Evolutionary conservation across 805 yeast species (phyloP).

Genomic region (Wickerhamomyces sydowiorum): DNA sequence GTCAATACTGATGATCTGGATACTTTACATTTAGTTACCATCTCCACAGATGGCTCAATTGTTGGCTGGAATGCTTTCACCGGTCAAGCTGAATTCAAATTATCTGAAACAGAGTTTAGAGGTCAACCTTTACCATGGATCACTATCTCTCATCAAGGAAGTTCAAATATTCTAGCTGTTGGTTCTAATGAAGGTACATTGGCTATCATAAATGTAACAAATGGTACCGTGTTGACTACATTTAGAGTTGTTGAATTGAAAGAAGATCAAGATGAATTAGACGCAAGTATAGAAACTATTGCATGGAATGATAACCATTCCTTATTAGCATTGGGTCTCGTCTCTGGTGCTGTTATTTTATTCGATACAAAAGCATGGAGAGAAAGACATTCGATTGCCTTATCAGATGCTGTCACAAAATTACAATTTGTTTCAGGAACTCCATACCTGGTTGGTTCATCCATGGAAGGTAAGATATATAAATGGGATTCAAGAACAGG

Average conservation of each 20-base stretch:
- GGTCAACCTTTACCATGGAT: constrained; percentile 90
- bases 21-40: constrained; percentile 60
- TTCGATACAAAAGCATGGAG: constrained; percentile 87
- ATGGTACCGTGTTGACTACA: constrained; percentile 63
- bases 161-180: constrained; percentile 54
- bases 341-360: constrained; percentile 78
- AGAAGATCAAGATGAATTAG: constrained; percentile 51
- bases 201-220: constrained; percentile 68
- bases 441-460: constrained; percentile 60
- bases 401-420: constrained; percentile 83
- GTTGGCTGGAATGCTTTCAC: constrained; percentile 89
- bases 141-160: constrained; percentile 46
- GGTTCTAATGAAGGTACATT: constrained; percentile 89
- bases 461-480: constrained; percentile 81
- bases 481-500: constrained; percentile 91
- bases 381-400: constrained; percentile 61
- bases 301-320: constrained; percentile 67
- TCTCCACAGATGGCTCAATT: constrained; percentile 81
- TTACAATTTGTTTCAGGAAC: constrained; percentile 55
- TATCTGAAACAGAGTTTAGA: constrained; percentile 60
- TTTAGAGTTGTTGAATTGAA: constrained; percentile 59
- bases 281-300: constrained; percentile 73
- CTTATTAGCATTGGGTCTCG: constrained; percentile 81
- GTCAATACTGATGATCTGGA: constrained; percentile 54
- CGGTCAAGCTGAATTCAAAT: constrained; percentile 60